Evolutionary conservation across 1,284 basidiomycete genomes (phyloP).

Genomic region (Cutaneotrichosporon spelunceum): DNA sequence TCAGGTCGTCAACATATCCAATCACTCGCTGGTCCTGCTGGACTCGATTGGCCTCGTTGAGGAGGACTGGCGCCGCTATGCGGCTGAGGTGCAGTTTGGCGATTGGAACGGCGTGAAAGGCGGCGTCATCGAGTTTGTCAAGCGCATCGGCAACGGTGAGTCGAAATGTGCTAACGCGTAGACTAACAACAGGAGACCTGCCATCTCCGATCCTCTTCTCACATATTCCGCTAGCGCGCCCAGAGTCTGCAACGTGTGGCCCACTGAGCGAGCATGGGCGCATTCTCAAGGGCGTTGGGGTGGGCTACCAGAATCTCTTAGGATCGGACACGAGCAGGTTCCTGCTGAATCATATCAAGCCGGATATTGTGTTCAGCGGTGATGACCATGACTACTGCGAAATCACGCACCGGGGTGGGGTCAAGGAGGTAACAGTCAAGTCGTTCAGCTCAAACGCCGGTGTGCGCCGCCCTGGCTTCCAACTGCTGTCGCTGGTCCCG

Average conservation of each 20-base stretch:
- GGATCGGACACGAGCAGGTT: slow-evolving; percentile 68
- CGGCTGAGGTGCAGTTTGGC: slow-evolving; percentile 55
- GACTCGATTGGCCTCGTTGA: slow-evolving; percentile 72
- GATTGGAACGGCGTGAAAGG: slow-evolving; percentile 60
- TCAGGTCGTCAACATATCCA: slow-evolving; percentile 55
- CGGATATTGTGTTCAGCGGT: slow-evolving; percentile 65
- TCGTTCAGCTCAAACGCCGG: slow-evolving; percentile 77
- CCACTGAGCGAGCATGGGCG: slow-evolving; percentile 67
- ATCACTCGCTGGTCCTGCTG: slow-evolving; percentile 69
- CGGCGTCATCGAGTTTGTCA: slow-evolving; percentile 71
- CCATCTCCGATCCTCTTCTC: slow-evolving; percentile 64
- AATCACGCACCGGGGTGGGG: slow-evolving; percentile 58
- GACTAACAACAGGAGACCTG: slow-evolving; percentile 33
- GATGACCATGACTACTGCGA: slow-evolving; percentile 89
- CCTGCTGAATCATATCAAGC: slow-evolving; percentile 64
- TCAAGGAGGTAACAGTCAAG: slow-evolving; percentile 73
- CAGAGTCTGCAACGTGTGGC: slow-evolving; percentile 68
- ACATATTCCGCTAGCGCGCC: slow-evolving; percentile 76
- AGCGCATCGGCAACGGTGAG: slow-evolving; percentile 58
- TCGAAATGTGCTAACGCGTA: background rate
- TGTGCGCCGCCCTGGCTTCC: slow-evolving; percentile 74
- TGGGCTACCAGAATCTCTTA: slow-evolving; percentile 76
- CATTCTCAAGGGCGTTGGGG: slow-evolving; percentile 69
- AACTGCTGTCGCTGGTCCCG: slow-evolving; percentile 69
- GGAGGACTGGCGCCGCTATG: slow-evolving; percentile 68